A percentile compares a stretch with the other conserved stretches of the same genome.
Conservation (phyloP, 805 yeast genomes). For the Torulaspora maleeae region DNA sequence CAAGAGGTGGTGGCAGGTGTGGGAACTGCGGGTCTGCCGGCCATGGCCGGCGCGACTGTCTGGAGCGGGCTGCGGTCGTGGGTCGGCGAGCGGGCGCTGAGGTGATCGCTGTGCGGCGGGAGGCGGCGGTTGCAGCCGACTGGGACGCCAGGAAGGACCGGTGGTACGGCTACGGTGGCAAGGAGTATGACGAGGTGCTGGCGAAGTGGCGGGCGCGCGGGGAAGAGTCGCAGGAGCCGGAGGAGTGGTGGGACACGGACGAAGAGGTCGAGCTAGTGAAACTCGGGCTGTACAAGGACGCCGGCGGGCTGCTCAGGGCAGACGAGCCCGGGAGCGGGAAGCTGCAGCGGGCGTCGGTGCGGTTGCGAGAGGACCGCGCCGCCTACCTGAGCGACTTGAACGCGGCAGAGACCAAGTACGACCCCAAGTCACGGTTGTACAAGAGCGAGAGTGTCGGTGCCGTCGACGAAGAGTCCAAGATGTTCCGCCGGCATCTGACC, state of each 20-base stretch:
- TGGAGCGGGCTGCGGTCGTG: slow-evolving; percentile 47
- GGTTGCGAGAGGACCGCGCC: slow-evolving; percentile 78
- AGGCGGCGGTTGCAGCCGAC: slow-evolving; percentile 24
- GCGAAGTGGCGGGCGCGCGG: slow-evolving; percentile 41
- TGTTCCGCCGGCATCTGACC: slow-evolving; percentile 50
- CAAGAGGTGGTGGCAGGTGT: slow-evolving; percentile 39
- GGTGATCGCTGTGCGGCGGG: slow-evolving; percentile 18
- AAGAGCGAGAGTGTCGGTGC: slow-evolving; percentile 35
- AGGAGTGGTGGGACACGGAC: slow-evolving; percentile 37
- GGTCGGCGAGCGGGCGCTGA: slow-evolving; percentile 26
- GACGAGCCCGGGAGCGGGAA: slow-evolving; percentile 17
- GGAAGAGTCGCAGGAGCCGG: slow-evolving; percentile 12
- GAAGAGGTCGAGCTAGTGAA: slow-evolving; percentile 43
- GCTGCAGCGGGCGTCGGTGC: slow-evolving; percentile 35
- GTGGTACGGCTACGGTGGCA: slow-evolving; percentile 73
- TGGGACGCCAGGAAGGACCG: slow-evolving; percentile 74
- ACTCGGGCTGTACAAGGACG: slow-evolving; percentile 34
- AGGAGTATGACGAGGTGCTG: slow-evolving; percentile 53
- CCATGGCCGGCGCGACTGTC: slow-evolving; percentile 51
- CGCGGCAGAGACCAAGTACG: slow-evolving; percentile 44
- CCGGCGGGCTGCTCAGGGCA: slow-evolving; percentile 19
- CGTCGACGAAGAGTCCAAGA: slow-evolving; percentile 38
- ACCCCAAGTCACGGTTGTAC: slow-evolving; percentile 48
- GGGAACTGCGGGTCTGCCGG: slow-evolving; percentile 54
- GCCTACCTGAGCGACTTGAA: slow-evolving; percentile 52